Evolutionary conservation across 345 rosid genomes (phyloP), one percentile per base, ranked within the genome.

Genomic region (Populus ilicifolia): DNA sequence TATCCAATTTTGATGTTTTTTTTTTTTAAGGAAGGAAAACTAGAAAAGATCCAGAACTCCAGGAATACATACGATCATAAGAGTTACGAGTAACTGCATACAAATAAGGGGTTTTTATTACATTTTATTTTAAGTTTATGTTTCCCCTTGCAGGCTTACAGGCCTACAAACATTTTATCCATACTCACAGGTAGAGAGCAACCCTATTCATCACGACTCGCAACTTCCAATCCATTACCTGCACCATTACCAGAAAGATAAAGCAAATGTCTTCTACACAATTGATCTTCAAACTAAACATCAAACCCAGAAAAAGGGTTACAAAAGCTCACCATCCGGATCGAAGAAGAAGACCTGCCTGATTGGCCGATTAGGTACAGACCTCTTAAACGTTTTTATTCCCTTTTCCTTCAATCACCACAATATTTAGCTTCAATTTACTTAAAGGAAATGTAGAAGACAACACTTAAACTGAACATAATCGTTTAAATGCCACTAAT

Each of bases 191-290:
- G 4, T 5, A 3, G 27, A 29, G 30, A 5, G 50, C 35, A 38
- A 16, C 35, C 64, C 56, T 79, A 73, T 41, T 59, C 77, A 67
- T 78, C 92, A 27, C 84, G 83, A 76, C 94, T 88, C 2, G 97
- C 93, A 33, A 93, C 94, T 83, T 93, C 99, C 88, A 95, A 82
- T 36, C 98, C 99, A 25, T 95, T 93, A 39, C 99, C 99, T 93
- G 94, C 78, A 74, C 56, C 62, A 12, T 10, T 43, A 41, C 67
- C 14, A 48, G 20, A 36, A 52, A 27, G 44, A 38, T 21, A 44
- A 36, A 25, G 23, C 7, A 29, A 13, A 27, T 13, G 35, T 48
- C n/a, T 48, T 67, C 46, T 16, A 35, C 5, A 35, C 8, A 9
- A n/a, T 27, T 35, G 5, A 56, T 70, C 52, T 62, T 56, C 39